Conservation (phyloP, 805 yeast species). For the Metschnikowia gelsemii region DNA sequence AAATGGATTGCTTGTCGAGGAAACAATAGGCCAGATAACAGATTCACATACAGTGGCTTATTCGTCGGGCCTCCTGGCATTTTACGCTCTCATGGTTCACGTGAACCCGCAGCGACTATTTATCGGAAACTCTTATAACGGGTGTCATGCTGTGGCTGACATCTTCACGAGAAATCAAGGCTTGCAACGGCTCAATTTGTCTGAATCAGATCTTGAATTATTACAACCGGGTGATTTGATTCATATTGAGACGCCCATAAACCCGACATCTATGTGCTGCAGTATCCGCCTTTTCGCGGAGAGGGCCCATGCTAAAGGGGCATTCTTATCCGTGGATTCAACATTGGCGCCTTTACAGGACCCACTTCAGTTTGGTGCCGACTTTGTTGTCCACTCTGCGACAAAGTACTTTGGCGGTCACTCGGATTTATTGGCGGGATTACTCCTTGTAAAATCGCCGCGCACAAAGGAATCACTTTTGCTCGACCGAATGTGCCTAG, state of each 20-base stretch:
- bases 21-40: conserved; percentile 56
- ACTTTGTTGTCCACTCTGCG: conserved; percentile 85
- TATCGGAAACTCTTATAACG: conserved; percentile 82
- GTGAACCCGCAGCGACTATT: conserved; percentile 74
- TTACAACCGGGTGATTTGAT: conserved; percentile 69
- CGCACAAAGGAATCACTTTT: conserved; percentile 46
- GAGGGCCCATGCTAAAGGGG: conserved; percentile 77
- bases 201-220: conserved; percentile 42
- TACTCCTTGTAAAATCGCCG: conserved; percentile 61
- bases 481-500: conserved; percentile 66
- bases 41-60: conserved; percentile 68
- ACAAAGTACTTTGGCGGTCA: conserved; percentile 95
- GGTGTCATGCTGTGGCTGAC: conserved; percentile 69
- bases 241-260: conserved; percentile 85
- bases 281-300: conserved; percentile 64
- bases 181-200: conserved; percentile 40
- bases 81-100: conserved; percentile 68
- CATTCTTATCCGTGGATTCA: conserved; percentile 69
- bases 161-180: conserved; percentile 62
- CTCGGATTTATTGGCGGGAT: conserved; percentile 84
- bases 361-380: conserved; percentile 82
- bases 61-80: conserved; percentile 79
- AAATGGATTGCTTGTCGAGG: conserved; percentile 65
- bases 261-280: conserved; percentile 73
- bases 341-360: conserved; percentile 89